phyloP scores from a whole-genome alignment of 2,329 filamentous ascomycete species.

The Trichophyton equinum region DNA sequence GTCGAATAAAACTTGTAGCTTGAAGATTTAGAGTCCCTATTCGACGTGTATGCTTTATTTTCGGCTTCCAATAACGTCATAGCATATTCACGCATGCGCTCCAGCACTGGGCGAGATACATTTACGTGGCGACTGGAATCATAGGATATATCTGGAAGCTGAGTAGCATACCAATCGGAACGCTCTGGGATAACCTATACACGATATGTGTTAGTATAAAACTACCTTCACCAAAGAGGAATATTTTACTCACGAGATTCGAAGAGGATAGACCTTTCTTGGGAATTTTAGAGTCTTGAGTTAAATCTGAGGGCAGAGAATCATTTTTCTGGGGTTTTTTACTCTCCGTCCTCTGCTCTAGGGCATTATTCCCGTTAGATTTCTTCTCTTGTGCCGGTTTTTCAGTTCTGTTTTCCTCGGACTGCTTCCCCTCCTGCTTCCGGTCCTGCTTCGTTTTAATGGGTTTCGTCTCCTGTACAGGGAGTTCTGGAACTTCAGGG shows the following conservation, averaged over 20 bases:
- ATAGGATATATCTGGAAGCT: slow-evolving; percentile 41
- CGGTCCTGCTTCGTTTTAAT: slow-evolving; percentile 11
- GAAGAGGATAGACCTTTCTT: neutral
- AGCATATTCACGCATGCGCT: slow-evolving; percentile 54
- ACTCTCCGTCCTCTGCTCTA: neutral
- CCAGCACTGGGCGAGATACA: slow-evolving; percentile 41
- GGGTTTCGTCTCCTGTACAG: slow-evolving; percentile 12
- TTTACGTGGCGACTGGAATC: slow-evolving; percentile 35
- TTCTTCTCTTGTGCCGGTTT: neutral
- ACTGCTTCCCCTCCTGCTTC: slow-evolving; percentile 15
- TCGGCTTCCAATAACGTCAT: slow-evolving; percentile 65
- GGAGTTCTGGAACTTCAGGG: neutral
- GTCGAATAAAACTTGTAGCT: slow-evolving; percentile 93
- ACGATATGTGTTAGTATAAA: slow-evolving; percentile 11
- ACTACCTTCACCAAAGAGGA: neutral
- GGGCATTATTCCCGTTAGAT: neutral
- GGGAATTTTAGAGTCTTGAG: neutral
- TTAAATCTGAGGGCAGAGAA: neutral
- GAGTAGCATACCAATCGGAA: slow-evolving; percentile 54
- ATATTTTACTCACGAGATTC: slow-evolving; percentile 5
- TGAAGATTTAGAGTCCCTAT: slow-evolving; percentile 60
- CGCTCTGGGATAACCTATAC: slow-evolving; percentile 46
- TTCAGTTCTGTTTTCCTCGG: neutral
- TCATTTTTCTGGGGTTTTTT: neutral
- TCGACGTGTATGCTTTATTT: slow-evolving; percentile 58